A percentile compares a stretch with the other conserved stretches of the same genome.
Evolutionary conservation across 108 stramenopile genomes (phyloP).

Genomic region (Nannochloropsis gaditana): DNA sequence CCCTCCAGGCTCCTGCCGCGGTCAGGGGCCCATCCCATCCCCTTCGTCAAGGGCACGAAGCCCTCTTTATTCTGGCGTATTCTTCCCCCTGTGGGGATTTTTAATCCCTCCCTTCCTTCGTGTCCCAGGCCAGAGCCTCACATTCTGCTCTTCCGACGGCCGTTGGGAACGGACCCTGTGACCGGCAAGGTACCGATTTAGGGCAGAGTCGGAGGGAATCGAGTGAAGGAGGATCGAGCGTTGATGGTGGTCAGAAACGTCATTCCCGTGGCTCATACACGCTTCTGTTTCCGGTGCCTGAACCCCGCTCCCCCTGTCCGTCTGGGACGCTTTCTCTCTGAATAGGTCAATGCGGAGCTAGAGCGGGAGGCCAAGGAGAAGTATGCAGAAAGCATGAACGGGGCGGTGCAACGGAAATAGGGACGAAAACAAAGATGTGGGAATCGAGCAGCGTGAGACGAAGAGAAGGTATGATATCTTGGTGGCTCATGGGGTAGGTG

Average conservation of each 20-base stretch:
- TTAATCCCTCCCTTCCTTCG: neutral
- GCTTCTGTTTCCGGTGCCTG: neutral
- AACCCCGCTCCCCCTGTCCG: neutral
- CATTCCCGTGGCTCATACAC: no score
- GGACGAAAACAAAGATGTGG: neutral
- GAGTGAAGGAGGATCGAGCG: no score
- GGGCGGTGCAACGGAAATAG: neutral
- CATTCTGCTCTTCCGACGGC: slow-evolving; percentile 94
- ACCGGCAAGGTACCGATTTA: slow-evolving; percentile 30
- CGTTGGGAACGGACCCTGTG: slow-evolving; percentile 92
- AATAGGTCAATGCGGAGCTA: slow-evolving; percentile 42
- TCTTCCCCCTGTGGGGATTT: neutral
- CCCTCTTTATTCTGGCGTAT: neutral
- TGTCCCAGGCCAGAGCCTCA: slow-evolving; percentile 81
- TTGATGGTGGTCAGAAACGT: no score
- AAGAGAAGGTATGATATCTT: no score
- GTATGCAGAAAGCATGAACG: slow-evolving; percentile 22
- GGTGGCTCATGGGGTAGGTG: no score
- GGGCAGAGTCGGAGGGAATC: no score
- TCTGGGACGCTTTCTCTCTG: neutral
- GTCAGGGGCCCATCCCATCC: neutral
- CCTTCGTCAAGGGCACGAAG: neutral
- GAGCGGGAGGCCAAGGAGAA: slow-evolving; percentile 53
- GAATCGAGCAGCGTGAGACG: no score
- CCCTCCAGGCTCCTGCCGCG: neutral